Conservation (phyloP, 1,139 yeast species). For the Meyerozyma athensensis region DNA sequence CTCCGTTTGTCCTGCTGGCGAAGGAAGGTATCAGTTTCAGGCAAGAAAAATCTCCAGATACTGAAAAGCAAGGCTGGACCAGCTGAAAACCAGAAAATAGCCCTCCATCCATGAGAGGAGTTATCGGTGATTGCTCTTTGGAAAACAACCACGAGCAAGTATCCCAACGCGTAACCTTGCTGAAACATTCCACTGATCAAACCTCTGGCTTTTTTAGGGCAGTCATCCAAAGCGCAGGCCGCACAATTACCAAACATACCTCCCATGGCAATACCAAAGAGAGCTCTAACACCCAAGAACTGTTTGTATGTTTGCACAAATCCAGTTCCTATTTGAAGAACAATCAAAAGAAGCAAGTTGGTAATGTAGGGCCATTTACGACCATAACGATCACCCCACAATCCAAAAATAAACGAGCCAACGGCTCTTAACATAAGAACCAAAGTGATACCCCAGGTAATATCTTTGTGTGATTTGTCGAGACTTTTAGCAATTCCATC, state of each 20-base stretch:
- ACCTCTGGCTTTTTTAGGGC: conserved; percentile 35
- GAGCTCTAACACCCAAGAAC: conserved; percentile 37
- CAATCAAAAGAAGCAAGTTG: conserved; percentile 26
- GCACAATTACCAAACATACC: conserved; percentile 37
- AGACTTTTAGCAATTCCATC: conserved; percentile 26
- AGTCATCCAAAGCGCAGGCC: conserved; percentile 35
- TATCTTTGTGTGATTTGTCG: conserved; percentile 21
- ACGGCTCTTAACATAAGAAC: conserved; percentile 43
- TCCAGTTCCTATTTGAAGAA: conserved; percentile 38
- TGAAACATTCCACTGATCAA: conserved; percentile 38
- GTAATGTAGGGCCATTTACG: conserved; percentile 35
- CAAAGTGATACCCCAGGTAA: conserved; percentile 43
- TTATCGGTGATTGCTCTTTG: conserved; percentile 36
- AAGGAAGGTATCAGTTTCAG: conserved; percentile 35
- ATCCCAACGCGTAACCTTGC: conserved; percentile 43
- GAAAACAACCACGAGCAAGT: conserved; percentile 38
- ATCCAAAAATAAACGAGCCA: conserved; percentile 38
- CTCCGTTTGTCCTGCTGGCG: conserved; percentile 21
- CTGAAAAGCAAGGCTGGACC: conserved; percentile 38
- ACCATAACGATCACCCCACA: conserved; percentile 34
- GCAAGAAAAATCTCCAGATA: conserved; percentile 30
- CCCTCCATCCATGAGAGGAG: conserved; percentile 34
- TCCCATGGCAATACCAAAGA: conserved; percentile 43
- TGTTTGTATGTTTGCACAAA: conserved; percentile 35
- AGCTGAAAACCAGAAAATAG: conserved; percentile 40